Evolutionary conservation across 306 rosid species (phyloP).

Genomic region (Ochetophila trinervis): DNA sequence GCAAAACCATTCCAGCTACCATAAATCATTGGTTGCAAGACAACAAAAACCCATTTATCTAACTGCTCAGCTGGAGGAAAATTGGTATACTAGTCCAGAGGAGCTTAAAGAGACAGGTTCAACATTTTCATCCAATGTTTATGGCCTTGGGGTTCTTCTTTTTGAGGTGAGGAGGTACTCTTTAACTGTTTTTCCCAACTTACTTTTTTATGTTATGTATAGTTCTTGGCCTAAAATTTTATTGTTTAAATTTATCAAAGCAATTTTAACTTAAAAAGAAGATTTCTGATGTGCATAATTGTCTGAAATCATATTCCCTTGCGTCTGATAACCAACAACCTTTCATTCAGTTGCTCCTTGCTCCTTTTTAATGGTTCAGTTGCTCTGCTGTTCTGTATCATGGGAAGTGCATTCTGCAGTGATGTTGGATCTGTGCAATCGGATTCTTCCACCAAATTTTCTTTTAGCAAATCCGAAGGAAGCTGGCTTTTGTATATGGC

Average conservation of each 20-base stretch:
- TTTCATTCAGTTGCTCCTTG: no score
- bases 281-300: background rate
- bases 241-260: background rate
- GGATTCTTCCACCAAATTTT: constrained; percentile 66
- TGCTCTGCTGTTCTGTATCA: constrained; percentile 49
- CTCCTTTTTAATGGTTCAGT: constrained; percentile 20
- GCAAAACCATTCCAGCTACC: constrained; percentile 23
- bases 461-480: constrained; percentile 55
- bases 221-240: background rate
- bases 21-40: constrained; percentile 13
- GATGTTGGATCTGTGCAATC: constrained; percentile 56
- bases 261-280: background rate
- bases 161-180: constrained; percentile 49
- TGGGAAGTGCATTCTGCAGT: constrained; percentile 43
- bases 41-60: constrained; percentile 23
- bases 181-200: background rate
- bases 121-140: constrained; percentile 53
- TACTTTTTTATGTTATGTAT: background rate
- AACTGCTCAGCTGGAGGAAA: constrained; percentile 43
- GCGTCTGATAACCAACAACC: no score
- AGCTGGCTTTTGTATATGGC: constrained; percentile 75
- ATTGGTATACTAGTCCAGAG: constrained; percentile 69
- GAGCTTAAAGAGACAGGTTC: constrained; percentile 37
- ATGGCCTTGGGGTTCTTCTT: constrained; percentile 68
- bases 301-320: no score